These are phyloP conservation scores for Thozetella sp. DNA, from an alignment of 495 filamentous ascomycete species.

Conservation along the genomic window DNA sequence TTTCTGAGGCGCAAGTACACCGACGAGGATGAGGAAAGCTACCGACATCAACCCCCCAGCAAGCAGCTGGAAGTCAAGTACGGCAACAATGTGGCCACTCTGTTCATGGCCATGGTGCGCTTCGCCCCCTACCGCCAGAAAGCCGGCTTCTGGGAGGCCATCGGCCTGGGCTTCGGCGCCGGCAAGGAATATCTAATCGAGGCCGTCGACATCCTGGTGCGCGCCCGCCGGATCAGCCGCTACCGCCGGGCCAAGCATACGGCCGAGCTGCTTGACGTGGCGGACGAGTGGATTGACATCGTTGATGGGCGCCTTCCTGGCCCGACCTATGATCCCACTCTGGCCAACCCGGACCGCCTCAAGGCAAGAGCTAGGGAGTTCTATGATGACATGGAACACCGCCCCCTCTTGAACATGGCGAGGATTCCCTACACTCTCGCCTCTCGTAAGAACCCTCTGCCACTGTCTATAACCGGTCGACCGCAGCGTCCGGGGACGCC, in stretches of 20 bases:
- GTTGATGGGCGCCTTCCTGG: neutral
- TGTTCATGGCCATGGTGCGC: neutral
- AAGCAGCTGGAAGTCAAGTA: slow-evolving; percentile 2
- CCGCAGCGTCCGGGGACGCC: too few relatives aligned
- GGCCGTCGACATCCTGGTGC: neutral
- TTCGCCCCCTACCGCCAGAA: neutral
- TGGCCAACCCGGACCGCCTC: neutral
- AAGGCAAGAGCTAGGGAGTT: neutral
- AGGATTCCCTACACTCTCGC: neutral
- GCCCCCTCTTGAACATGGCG: neutral
- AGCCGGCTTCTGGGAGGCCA: neutral
- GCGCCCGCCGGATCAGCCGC: neutral
- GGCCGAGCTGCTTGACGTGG: neutral
- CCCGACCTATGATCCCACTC: neutral
- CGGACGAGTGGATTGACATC: neutral
- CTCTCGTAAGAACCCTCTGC: too few relatives aligned
- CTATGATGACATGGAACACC: neutral
- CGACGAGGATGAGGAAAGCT: neutral
- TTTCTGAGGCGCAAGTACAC: neutral
- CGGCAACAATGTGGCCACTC: neutral
- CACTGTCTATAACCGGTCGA: too few relatives aligned
- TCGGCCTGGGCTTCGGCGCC: neutral
- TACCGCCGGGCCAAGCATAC: neutral
- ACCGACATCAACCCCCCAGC: neutral
- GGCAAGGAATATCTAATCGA: neutral